These are phyloP conservation scores for Dothistroma pini DNA, from an alignment of 2,329 filamentous ascomycete genomes.

Conservation along the genomic window DNA sequence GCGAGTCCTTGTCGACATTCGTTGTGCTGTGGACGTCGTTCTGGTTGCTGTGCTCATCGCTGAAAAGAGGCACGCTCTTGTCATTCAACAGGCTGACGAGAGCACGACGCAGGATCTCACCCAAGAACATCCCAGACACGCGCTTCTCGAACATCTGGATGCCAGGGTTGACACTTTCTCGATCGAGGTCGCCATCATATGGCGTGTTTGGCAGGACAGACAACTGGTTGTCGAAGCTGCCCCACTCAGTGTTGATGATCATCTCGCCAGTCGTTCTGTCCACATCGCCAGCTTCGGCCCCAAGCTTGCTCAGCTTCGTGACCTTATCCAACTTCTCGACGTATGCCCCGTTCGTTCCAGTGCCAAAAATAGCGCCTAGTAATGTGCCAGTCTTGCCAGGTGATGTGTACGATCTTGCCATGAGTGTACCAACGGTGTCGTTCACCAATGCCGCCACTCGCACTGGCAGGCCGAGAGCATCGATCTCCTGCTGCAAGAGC, in stretches of 20 bases:
- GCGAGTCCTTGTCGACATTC: constrained; percentile 60
- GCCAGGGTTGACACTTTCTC: constrained; percentile 80
- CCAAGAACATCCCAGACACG: constrained; percentile 96
- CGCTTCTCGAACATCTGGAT: constrained; percentile 99
- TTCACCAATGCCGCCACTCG: constrained; percentile 96
- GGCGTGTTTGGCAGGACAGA: constrained; percentile 80
- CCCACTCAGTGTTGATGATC: constrained; percentile 99
- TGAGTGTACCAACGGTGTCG: constrained; percentile 89
- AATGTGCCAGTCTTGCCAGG: constrained; percentile 81
- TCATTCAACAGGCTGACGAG: constrained; percentile 70
- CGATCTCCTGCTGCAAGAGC: constrained; percentile 83
- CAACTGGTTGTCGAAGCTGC: constrained; percentile 92
- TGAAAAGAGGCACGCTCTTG: constrained; percentile 66
- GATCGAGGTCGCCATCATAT: constrained; percentile 77
- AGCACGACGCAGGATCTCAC: constrained; percentile 81
- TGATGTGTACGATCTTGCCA: constrained; percentile 94
- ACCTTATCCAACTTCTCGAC: constrained; percentile 86
- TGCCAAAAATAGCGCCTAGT: constrained; percentile 96
- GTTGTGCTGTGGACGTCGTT: constrained; percentile 69
- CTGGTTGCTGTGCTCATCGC: constrained; percentile 66
- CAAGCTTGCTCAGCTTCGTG: constrained; percentile 62
- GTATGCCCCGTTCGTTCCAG: constrained; percentile 95
- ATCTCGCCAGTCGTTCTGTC: constrained; percentile 83
- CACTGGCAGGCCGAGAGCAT: constrained; percentile 79
- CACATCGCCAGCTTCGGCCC: constrained; percentile 54